Conservation (phyloP, 2,329 filamentous ascomycete species). For the Fusarium sp. region DNA sequence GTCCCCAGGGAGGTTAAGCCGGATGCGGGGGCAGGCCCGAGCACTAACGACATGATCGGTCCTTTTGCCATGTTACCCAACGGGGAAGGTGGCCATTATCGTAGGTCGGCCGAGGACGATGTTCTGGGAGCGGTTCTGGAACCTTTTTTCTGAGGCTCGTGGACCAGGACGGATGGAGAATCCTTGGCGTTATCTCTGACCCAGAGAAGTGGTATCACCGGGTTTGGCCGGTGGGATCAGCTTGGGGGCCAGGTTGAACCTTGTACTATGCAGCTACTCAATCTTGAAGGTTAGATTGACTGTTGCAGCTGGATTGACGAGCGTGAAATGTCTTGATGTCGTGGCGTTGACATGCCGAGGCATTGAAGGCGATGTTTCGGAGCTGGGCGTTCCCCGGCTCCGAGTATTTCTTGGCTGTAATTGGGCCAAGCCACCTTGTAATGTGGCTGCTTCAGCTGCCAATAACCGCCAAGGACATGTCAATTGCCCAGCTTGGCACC, state of each 20-base stretch:
- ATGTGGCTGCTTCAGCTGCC: constrained; percentile 26
- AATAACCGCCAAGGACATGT: not conserved
- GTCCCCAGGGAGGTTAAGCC: constrained; percentile 26
- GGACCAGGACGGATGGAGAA: no score
- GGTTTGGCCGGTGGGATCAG: no score
- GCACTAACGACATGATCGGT: constrained; percentile 30
- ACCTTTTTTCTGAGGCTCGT: not conserved
- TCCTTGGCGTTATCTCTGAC: not conserved
- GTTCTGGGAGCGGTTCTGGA: no score
- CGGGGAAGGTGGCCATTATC: constrained; percentile 28
- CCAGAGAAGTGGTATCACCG: not conserved
- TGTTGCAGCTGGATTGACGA: constrained; percentile 1
- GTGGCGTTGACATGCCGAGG: constrained; percentile 14
- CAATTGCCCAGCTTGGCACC: not conserved
- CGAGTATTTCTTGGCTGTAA: constrained; percentile 3
- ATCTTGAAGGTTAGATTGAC: not conserved
- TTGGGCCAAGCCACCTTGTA: constrained; percentile 1
- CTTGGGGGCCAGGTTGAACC: not conserved
- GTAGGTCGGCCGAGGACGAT: constrained; percentile 20
- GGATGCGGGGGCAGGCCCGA: constrained; percentile 36
- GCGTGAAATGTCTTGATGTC: not conserved
- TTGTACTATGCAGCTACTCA: not conserved
- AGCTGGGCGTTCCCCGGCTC: constrained; percentile 29
- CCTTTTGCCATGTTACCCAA: constrained; percentile 38
- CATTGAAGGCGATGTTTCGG: not conserved